A percentile compares a stretch with the other conserved stretches of the same genome.
Evolutionary conservation across 305 asterid species (phyloP).

Genomic region (Fraxinus angustifolia): DNA sequence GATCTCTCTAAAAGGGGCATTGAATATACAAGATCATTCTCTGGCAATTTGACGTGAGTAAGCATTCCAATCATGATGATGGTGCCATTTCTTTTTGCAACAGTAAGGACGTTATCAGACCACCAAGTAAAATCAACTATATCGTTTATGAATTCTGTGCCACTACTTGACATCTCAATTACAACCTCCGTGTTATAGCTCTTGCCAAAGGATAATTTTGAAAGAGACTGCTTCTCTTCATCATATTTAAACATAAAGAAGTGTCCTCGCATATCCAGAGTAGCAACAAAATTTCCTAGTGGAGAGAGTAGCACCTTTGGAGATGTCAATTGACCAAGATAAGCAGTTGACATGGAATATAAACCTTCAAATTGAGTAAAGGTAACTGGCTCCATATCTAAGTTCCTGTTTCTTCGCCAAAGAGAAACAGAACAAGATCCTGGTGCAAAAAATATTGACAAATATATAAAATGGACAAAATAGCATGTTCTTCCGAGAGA

Average conservation of each 20-base stretch:
- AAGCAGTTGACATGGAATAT: slow-evolving; percentile 42
- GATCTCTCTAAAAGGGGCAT: slow-evolving; percentile 77
- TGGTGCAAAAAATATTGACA: slow-evolving; percentile 28
- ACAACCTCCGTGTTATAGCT: slow-evolving; percentile 27
- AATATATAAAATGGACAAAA: slow-evolving; percentile 4
- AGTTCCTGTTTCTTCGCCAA: slow-evolving; percentile 54
- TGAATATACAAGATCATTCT: slow-evolving; percentile 51
- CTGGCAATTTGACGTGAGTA: slow-evolving; percentile 39
- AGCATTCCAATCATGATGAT: slow-evolving; percentile 59
- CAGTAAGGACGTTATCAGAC: slow-evolving; percentile 65
- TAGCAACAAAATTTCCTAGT: slow-evolving; percentile 59
- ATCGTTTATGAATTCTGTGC: slow-evolving; percentile 37
- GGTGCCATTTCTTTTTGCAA: slow-evolving; percentile 60
- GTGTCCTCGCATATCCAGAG: slow-evolving; percentile 68
- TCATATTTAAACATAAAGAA: slow-evolving; percentile 63
- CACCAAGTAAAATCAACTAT: slow-evolving; percentile 90
- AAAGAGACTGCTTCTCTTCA: slow-evolving; percentile 47
- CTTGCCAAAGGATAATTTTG: slow-evolving; percentile 38
- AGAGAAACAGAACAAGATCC: slow-evolving; percentile 63
- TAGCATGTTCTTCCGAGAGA: background rate
- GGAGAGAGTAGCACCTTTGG: slow-evolving; percentile 84
- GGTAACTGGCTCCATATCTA: slow-evolving; percentile 50
- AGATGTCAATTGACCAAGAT: slow-evolving; percentile 42
- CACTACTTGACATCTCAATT: slow-evolving; percentile 34
- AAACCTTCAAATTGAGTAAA: slow-evolving; percentile 61